Evolutionary conservation across 2,329 filamentous ascomycete genomes (phyloP).

Genomic region (Colletotrichum sojae): DNA sequence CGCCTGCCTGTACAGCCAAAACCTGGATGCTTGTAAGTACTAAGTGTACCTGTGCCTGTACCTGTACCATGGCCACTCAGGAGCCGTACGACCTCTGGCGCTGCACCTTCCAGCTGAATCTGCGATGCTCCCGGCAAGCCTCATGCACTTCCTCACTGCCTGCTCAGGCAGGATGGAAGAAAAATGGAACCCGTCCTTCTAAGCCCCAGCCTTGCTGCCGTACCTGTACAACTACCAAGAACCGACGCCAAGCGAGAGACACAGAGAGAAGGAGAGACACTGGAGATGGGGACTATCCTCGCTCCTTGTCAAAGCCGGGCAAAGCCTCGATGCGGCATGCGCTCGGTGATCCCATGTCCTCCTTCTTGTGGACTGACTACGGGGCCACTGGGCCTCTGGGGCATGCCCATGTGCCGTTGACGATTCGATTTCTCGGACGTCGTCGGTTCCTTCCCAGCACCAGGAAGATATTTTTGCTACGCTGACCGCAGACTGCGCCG

Average conservation of each 20-base stretch:
- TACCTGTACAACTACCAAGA: constrained; percentile 12
- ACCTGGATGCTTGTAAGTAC: not conserved
- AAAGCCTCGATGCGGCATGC: constrained; percentile 2
- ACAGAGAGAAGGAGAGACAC: too few species aligned
- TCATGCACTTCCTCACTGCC: too few species aligned
- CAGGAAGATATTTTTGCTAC: constrained; percentile 7
- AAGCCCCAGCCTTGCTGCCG: constrained; percentile 24
- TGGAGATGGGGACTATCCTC: not conserved
- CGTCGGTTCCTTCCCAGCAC: constrained; percentile 4
- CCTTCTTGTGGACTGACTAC: constrained; percentile 16
- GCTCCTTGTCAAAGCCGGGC: constrained; percentile 8
- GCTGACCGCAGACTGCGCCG: constrained; percentile 19
- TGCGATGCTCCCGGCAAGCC: not conserved
- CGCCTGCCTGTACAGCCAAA: not conserved
- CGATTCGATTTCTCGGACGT: not conserved
- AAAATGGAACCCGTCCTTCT: constrained; percentile 4
- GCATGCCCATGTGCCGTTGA: not conserved
- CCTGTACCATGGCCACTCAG: constrained; percentile 5
- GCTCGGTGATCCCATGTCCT: constrained; percentile 24
- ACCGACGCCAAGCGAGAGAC: too few species aligned
- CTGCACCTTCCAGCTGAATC: constrained; percentile 6
- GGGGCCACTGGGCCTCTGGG: not conserved
- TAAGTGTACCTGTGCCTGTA: not conserved
- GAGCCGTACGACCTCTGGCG: not conserved
- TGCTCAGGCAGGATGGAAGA: constrained; percentile 1